Evolutionary conservation across 768 basidiomycete species (phyloP), one percentile per base, ranked within the genome.

Genomic region (Cystobasidium ongulense): DNA sequence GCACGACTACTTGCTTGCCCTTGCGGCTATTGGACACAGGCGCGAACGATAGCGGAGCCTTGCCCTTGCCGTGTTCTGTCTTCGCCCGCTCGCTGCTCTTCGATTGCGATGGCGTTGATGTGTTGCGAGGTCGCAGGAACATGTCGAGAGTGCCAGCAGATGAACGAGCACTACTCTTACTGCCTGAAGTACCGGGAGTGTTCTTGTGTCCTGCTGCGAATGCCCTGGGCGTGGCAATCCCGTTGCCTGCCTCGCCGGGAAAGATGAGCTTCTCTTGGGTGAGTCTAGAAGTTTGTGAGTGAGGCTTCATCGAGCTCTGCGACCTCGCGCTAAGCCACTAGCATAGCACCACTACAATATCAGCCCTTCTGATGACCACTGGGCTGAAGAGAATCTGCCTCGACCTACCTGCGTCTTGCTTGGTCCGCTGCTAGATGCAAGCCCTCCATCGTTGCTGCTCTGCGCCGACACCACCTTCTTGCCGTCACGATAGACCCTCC

Each of bases 261-360:
- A 38, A 64, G 33, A 64, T 41, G 41, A 64, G 63, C 63, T 64
- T 33, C 46, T 50, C 46, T 50, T 50, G 46, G 8, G 46, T 50
- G 5, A 50, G 21, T 50, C 18, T 8, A 17, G 46, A 4, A 50
- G n/a, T 21, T 21, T n/a, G 8, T 21, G 21, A 11, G 46, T 21
- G 46, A 8, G 21, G 18, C 21, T 8, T n/a, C n/a, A n/a, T 50
- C 46, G 46, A 50, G 46, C 46, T 50, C n/a, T 21, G 15, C 5
- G 46, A 21, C 18, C n/a, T 50, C 25, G 57, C 29, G 57, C 31
- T 61, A 15, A 61, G 57, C 57, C 57, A 33, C 57, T 31, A 23
- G 23, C 35, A 33, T 21, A 11, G 57, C 57, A 29, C 29, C 29
- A 38, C 13, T 15, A 61, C 31, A 38, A n/a, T 3, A 15, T 23